Evolutionary conservation across 2,329 filamentous ascomycete genomes (phyloP), one percentile per base, ranked within the genome.

Genomic region (Macrophomina phaseolina): DNA sequence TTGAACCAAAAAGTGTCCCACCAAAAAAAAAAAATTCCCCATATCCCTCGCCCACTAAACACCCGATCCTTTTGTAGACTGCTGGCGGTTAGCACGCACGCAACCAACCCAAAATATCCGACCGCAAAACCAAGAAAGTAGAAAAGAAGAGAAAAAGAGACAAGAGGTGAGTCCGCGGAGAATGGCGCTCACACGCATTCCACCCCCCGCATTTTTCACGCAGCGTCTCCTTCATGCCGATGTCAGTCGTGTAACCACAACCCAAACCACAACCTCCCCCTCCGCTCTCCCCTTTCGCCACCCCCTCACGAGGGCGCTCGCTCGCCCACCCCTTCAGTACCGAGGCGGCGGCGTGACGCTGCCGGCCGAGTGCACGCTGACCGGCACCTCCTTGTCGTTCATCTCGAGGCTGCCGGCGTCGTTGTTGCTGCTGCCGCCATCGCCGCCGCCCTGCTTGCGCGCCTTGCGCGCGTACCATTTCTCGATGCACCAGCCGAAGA

Each of bases 401-500:
- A 70, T 70, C 65, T 70, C 68, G 38, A 70, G 45, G 51, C 58
- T 64, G 49, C 34, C 49, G 36, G 60, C 64, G 30, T 62, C 48
- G 52, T 49, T 58, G 68, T 76, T 23, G 23, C 23, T 23, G 51
- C 58, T 64, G 49, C 34, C 49, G 36, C 63, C 64, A 30, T 62
- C 48, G 52, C 40, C 52, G 68, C 76, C 75, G n/a, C 16, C 11
- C 28, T 68, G 40, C 70, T 78, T 79, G 67, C 73, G 71, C 46
- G 64, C 52, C 68, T 75, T 73, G 58, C 76, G 73, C 8, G 69
- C 70, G 14, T 71, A 72, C 73, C 73, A 77, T 72, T 79, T 79
- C 56, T 79, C 77, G 45, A 76, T 76, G 48, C 73, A 65, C 77
- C 77, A 79, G 3, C 73, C 73, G 7, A 79, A 68, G n/a, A 78